Base-by-base conservation (phyloP, 2,329 filamentous ascomycete species). In the Nigrospora osmanthi region DNA sequence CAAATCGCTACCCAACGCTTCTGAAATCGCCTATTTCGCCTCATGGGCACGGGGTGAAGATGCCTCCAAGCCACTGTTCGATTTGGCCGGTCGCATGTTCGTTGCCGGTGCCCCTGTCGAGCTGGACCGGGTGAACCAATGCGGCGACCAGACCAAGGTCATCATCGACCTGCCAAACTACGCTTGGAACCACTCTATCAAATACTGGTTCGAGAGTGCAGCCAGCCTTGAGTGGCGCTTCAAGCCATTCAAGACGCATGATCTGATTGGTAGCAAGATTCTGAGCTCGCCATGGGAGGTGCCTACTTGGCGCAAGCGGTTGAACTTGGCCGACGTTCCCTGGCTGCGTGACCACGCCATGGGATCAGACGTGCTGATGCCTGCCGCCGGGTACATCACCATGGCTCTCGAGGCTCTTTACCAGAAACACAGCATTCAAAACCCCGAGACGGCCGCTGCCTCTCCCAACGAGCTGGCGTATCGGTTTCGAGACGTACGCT, bases 331-430 rank as follows among this genome's bases (percentile, higher is more conserved):
- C 10, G 38, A 54, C 11, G 32, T 56, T 0, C 61, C 74, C n/a
- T 73, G 72, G 47, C 61, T 72, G 2, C 54, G 61, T 12, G 69
- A 73, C 49, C 72, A 74, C 56, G 50, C 52, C 17, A 65, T 73
- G 57, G 68, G 71, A n/a, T 60, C 58, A 40, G 57, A 71, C 17
- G 61, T 65, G 32, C 54, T 73, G 42, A 62, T 69, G 30, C 65
- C 71, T 30, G 69, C 58, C 2, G 56, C 63, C 4, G 70, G 63
- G 2, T 58, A 55, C n/a, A 52, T 63, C 0, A 54, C 64, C 1
- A 61, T 70, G 53, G 59, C 52, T 0, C 3, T 60, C 0, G 60
- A 62, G 41, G 61, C 58, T 6, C 36, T 60, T n/a, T 58, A 52
- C 16, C 59, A 61, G 43, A 56, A 51, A 12, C 37, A 49, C 28